Conservation (phyloP, 768 basidiomycete species). For the Kwoniella dejecticola region DNA sequence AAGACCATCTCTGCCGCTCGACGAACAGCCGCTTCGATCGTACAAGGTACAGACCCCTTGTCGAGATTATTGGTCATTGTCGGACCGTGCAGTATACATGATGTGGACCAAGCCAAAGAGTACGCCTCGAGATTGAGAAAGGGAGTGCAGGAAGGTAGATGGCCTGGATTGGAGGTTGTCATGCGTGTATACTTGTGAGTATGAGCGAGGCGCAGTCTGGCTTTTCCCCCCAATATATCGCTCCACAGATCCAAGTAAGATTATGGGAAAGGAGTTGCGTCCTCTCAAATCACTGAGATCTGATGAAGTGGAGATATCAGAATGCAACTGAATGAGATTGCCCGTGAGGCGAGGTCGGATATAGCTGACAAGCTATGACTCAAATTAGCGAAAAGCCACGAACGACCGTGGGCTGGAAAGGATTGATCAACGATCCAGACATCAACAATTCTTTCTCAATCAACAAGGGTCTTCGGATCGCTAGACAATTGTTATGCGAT, state of each 20-base stretch:
- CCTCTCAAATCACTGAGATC: too few species aligned
- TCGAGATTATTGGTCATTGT: constrained; percentile 86
- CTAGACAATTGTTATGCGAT: constrained; percentile 85
- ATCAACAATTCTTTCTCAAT: constrained; percentile 94
- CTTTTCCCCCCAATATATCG: too few species aligned
- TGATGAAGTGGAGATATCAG: too few species aligned
- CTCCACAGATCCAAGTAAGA: too few species aligned
- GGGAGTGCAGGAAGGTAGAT: constrained; percentile 67
- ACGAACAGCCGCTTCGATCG: constrained; percentile 72
- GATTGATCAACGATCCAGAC: constrained; percentile 77
- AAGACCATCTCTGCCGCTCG: constrained; percentile 78
- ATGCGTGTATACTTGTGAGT: constrained; percentile 98
- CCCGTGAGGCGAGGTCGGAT: not conserved
- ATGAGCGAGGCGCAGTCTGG: too few species aligned
- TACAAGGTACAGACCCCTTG: constrained; percentile 70
- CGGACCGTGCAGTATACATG: constrained; percentile 95
- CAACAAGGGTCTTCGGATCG: constrained; percentile 91
- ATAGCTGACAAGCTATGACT: too few species aligned
- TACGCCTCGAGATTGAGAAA: constrained; percentile 57
- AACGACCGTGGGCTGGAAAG: constrained; percentile 95
- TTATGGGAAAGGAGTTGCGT: too few species aligned
- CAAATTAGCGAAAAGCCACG: constrained; percentile 77
- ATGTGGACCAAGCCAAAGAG: constrained; percentile 71
- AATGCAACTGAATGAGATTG: too few species aligned
- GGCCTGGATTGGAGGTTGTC: constrained; percentile 75